Base-by-base conservation (phyloP, 2,329 filamentous ascomycete genomes). In the Diaporthe capsici region DNA sequence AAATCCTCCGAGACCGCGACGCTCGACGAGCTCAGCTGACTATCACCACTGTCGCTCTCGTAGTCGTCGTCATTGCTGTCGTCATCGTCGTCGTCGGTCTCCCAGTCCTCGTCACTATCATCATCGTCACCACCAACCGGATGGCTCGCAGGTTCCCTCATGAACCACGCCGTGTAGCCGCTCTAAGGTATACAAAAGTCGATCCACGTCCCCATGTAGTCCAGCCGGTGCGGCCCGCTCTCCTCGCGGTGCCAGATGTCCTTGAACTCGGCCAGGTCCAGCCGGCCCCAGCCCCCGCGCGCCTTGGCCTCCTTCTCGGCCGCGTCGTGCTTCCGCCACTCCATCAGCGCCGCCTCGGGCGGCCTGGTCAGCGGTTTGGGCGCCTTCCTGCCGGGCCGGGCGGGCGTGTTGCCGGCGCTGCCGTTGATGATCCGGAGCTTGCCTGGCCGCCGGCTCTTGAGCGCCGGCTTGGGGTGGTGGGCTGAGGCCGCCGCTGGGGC, bases 151-250 rank as follows among this genome's bases (percentile, higher is more conserved):
- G 49, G 49, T n/a, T 8, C 15, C 34, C 9, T 9, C 34, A 9
- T 55, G 47, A 55, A 70, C n/a, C n/a, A 55, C 17, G 8, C 12
- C 34, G 65, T 67, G 28, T 70, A 49, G 28, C 73, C 42, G 20
- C 47, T 20, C 83, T 87, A 91, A 20, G 91, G 91, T 78, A 93
- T 92, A 82, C 91, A 93, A 82, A 93, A 92, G 82, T 98, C 96
- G 83, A 98, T 94, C 96, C 96, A 98, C 80, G 92, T 94, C 76
- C 94, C 94, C 63, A 98, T 88, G 83, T 98, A 96, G 79, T 94
- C 94, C 77, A 96, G 88, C 72, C 93, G 86, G 81, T 92, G 91
- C 20, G 88, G 89, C 39, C 87, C 85, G 34, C 91, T 90, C 78
- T 92, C 90, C 77, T 92, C 89, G n/a, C 88, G 88, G 79, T 92